These are phyloP conservation scores for Xylaria sp. DNA, from an alignment of 2,329 filamentous ascomycete genomes.

Conservation along the genomic window DNA sequence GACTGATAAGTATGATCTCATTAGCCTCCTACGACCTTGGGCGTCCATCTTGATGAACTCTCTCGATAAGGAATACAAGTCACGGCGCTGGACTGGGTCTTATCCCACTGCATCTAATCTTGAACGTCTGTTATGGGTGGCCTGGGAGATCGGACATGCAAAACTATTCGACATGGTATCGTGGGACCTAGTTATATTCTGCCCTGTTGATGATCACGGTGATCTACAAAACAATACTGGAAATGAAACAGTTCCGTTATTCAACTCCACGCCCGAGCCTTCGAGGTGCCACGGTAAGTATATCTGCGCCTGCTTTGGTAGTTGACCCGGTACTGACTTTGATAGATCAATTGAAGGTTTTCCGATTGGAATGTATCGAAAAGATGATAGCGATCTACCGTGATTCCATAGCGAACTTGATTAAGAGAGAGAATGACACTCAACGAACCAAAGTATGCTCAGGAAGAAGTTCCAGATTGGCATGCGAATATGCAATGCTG, in stretches of 20 bases:
- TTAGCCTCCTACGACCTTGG: slow-evolving; percentile 40
- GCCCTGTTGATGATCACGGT: background rate
- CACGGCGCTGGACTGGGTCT: too few species aligned
- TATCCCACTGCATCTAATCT: background rate
- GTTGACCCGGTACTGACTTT: background rate
- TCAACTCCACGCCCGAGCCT: slow-evolving; percentile 17
- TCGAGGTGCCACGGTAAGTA: slow-evolving; percentile 19
- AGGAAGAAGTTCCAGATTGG: too few species aligned
- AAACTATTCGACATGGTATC: background rate
- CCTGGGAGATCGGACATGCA: slow-evolving; percentile 35
- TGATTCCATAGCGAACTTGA: background rate
- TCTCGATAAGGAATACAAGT: background rate
- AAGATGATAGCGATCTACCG: background rate
- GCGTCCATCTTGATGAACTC: slow-evolving; percentile 32
- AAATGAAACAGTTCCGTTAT: background rate
- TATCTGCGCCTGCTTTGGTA: background rate
- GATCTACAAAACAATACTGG: background rate
- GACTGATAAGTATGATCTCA: slow-evolving; percentile 45
- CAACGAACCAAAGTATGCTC: too few species aligned
- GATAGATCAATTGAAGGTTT: slow-evolving; percentile 4
- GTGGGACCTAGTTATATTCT: background rate
- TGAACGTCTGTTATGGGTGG: slow-evolving; percentile 26
- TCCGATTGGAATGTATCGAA: slow-evolving; percentile 13
- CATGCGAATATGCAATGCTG: slow-evolving; percentile 12
- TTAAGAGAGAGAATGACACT: background rate